Evolutionary conservation across 148 eudicot species (phyloP).

Genomic region (Cornus florida): DNA sequence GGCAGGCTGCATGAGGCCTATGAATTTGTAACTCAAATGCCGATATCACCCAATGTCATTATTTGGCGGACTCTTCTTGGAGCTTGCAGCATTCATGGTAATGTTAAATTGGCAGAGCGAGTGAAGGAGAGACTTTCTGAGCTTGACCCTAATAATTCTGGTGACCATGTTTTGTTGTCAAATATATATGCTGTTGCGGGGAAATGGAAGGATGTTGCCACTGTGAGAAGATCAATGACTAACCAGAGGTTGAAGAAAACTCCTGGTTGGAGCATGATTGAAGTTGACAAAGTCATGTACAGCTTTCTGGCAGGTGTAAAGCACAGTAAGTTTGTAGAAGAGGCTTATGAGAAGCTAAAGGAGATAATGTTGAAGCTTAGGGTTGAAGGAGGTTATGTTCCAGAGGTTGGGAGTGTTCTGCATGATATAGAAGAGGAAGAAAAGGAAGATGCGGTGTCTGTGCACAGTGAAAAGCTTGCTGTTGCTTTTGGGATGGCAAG

Average conservation of each 20-base stretch:
- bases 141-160: slow-evolving; percentile 49
- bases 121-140: slow-evolving; percentile 45
- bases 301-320: slow-evolving; percentile 57
- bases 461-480: slow-evolving; percentile 68
- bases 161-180: slow-evolving; percentile 57
- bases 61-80: slow-evolving; percentile 71
- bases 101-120: slow-evolving; percentile 45
- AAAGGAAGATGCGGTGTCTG: slow-evolving; percentile 46
- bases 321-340: slow-evolving; percentile 30
- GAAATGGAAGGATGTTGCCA: slow-evolving; percentile 55
- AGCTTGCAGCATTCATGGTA: slow-evolving; percentile 59
- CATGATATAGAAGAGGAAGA: slow-evolving; percentile 66
- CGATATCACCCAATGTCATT: slow-evolving; percentile 36
- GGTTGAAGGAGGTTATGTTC: slow-evolving; percentile 60
- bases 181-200: slow-evolving; percentile 57
- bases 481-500: slow-evolving; percentile 59
- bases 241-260: slow-evolving; percentile 38
- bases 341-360: slow-evolving; percentile 48
- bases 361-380: slow-evolving; percentile 46
- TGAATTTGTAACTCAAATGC: slow-evolving; percentile 44
- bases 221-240: slow-evolving; percentile 49
- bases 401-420: slow-evolving; percentile 49
- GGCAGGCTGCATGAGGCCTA: slow-evolving; percentile 53
- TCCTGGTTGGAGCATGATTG: slow-evolving; percentile 79
- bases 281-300: slow-evolving; percentile 52